phyloP scores from a whole-genome alignment of 139 green algal species.

The Chlorella sorokiniana region DNA sequence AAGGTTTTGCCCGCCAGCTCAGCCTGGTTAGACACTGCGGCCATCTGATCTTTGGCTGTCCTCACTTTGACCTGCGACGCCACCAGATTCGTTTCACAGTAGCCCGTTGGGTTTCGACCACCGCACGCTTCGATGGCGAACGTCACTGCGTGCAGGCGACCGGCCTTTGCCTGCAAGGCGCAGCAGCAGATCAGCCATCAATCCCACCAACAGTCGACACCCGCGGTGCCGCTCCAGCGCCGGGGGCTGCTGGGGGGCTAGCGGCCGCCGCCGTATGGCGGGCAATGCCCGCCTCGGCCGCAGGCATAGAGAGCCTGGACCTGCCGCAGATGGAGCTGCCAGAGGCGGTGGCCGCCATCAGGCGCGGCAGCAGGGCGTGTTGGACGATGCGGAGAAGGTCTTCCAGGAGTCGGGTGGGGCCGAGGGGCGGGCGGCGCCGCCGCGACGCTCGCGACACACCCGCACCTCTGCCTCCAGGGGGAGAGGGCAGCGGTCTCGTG shows the following conservation, averaged over 20 bases:
- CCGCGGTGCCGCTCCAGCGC: neutral
- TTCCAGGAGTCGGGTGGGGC: constrained; percentile 42
- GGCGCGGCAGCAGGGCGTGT: constrained; percentile 10
- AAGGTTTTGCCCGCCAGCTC: neutral
- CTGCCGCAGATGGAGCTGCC: neutral
- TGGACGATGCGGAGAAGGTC: constrained; percentile 36
- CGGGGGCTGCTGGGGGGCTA: neutral
- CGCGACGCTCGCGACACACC: neutral
- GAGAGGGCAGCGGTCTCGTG: neutral
- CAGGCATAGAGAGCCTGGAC: constrained; percentile 15
- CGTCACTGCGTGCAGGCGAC: neutral
- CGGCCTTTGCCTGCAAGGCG: neutral
- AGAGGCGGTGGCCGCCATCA: neutral
- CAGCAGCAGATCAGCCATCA: neutral
- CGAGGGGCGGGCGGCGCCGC: no score
- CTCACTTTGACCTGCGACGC: no score
- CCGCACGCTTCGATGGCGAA: no score
- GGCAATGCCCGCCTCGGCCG: neutral
- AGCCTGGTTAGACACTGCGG: neutral
- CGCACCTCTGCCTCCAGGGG: neutral
- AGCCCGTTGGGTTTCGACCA: no score
- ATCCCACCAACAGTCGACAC: neutral
- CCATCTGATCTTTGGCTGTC: no score
- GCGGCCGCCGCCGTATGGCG: neutral
- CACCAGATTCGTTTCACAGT: no score